phyloP scores from a whole-genome alignment of 495 filamentous ascomycete species.

The Penicillium crystallinum region DNA sequence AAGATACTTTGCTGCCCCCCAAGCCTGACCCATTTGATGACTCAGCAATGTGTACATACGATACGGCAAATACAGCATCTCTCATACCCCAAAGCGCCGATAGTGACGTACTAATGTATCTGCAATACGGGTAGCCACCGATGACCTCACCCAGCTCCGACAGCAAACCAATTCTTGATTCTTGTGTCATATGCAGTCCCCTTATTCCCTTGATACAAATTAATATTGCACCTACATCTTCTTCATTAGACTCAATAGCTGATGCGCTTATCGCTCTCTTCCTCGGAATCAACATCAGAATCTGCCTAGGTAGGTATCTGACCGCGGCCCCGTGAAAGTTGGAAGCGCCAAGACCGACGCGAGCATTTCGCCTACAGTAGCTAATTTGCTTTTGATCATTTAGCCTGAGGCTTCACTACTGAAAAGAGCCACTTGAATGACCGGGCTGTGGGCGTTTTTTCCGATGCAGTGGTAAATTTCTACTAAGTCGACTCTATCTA shows the following conservation, averaged over 20 bases:
- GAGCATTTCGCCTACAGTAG: constrained; percentile 20
- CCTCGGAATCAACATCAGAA: constrained; percentile 7
- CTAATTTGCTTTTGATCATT: constrained; percentile 7
- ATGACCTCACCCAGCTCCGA: constrained; percentile 26
- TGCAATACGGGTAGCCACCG: constrained; percentile 12
- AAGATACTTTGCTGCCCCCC: not conserved
- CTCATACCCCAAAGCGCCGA: too few relatives aligned
- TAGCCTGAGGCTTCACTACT: not conserved
- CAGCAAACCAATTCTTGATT: constrained; percentile 7
- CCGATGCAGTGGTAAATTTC: constrained; percentile 2
- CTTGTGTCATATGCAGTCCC: constrained; percentile 5
- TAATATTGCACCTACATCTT: not conserved
- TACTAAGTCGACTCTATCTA: not conserved
- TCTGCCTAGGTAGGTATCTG: constrained; percentile 1
- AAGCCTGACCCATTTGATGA: not conserved
- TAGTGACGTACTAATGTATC: not conserved
- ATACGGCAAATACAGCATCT: not conserved
- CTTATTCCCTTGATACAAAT: not conserved
- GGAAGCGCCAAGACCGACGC: constrained; percentile 26
- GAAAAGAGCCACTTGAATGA: not conserved
- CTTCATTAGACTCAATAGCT: not conserved
- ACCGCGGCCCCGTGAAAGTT: constrained; percentile 22
- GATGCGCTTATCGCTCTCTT: not conserved
- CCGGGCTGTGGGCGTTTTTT: not conserved
- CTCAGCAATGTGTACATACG: not conserved